Evolutionary conservation across 345 rosid genomes (phyloP).

Genomic region (Toxicodendron radicans): DNA sequence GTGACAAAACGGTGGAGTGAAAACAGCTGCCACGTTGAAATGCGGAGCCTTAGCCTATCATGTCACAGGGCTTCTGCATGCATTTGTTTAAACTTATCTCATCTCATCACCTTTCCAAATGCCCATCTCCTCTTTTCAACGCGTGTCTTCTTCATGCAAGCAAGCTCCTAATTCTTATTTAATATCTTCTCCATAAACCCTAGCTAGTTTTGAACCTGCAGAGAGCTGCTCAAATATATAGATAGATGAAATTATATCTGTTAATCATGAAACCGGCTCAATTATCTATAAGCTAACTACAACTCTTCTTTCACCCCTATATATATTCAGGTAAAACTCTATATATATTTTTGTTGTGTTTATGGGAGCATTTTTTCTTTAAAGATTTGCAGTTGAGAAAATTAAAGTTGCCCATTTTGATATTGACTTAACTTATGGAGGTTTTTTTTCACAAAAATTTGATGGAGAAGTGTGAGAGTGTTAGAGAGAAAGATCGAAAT

Average conservation of each 20-base stretch:
- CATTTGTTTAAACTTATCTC: neutral
- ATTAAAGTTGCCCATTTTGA: no score
- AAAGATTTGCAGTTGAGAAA: no score
- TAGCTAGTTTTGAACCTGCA: neutral
- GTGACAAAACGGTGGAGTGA: neutral
- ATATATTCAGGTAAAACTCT: neutral
- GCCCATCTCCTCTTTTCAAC: slow-evolving; percentile 12
- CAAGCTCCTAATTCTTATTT: no score
- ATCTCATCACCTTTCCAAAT: neutral
- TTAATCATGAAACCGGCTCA: neutral
- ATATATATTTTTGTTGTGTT: neutral
- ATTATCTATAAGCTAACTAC: neutral
- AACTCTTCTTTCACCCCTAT: neutral
- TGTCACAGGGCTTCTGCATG: neutral
- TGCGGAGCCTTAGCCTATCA: neutral
- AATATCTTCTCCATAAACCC: neutral
- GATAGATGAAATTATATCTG: no score
- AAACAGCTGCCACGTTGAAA: slow-evolving; percentile 15
- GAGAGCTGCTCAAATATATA: no score
- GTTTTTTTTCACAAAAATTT: no score
- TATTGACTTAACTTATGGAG: no score
- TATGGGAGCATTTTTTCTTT: neutral
- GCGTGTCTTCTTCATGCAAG: slow-evolving; percentile 10
- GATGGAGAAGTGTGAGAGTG: no score
- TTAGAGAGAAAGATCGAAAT: no score